Evolutionary conservation across 2,329 filamentous ascomycete species (phyloP).

Genomic region (Ceratocystis alfenasii): DNA sequence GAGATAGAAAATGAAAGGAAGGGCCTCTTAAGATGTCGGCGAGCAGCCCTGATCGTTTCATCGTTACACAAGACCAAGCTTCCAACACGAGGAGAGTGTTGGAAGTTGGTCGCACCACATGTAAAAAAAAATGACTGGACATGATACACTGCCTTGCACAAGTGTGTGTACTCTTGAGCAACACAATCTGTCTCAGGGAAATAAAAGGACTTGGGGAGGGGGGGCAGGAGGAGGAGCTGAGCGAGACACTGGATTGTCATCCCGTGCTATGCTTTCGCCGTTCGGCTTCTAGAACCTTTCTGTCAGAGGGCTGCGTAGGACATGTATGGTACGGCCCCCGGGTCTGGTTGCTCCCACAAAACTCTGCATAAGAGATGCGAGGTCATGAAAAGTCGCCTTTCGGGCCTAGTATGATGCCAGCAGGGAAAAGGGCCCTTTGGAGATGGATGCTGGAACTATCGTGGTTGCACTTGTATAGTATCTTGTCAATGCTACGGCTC

Average conservation of each 20-base stretch:
- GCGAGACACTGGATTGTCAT: not conserved
- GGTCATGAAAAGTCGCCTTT: not conserved
- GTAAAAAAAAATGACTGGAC: not conserved
- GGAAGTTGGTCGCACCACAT: not conserved
- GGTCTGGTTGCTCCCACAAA: not conserved
- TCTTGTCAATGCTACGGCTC: not conserved
- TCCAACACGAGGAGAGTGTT: constrained; percentile 1
- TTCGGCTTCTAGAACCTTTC: constrained; percentile 3
- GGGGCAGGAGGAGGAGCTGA: not conserved
- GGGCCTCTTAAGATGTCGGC: not conserved
- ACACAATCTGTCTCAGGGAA: not conserved
- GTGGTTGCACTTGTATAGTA: not conserved
- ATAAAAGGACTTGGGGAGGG: not conserved
- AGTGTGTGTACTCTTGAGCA: not conserved
- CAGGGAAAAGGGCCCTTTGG: not conserved
- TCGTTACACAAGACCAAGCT: not conserved
- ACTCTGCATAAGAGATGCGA: not conserved
- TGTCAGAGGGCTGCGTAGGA: not conserved
- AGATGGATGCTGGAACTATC: not conserved
- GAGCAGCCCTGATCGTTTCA: not conserved
- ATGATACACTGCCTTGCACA: not conserved
- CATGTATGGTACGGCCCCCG: not conserved
- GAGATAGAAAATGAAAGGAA: not conserved
- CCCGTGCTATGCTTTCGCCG: not conserved
- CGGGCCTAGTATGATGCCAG: not conserved